Evolutionary conservation across 306 rosid genomes (phyloP).

Genomic region (Betula pendula): DNA sequence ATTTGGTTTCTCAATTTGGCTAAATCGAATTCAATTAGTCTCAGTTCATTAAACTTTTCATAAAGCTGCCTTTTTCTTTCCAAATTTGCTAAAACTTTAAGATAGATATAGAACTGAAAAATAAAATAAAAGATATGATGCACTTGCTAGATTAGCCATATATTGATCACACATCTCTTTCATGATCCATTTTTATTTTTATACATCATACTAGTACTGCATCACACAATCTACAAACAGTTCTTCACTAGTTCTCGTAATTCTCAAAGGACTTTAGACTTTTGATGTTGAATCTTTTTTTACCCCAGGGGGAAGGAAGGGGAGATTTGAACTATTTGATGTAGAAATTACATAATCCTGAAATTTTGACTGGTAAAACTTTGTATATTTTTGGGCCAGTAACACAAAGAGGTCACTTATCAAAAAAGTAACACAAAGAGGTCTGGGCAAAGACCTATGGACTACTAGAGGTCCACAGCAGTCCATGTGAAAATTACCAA

Average conservation of each 20-base stretch:
- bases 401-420: no score
- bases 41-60: background rate
- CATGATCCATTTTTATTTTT: background rate
- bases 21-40: constrained; percentile 7
- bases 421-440: background rate
- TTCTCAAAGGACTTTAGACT: background rate
- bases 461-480: background rate
- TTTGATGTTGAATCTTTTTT: background rate
- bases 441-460: background rate
- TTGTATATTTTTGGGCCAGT: background rate
- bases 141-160: background rate
- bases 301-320: no score
- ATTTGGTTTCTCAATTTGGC: constrained; percentile 11
- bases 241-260: background rate
- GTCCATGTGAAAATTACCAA: background rate
- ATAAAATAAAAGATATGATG: background rate
- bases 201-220: background rate
- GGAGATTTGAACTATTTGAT: no score
- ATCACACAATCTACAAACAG: background rate
- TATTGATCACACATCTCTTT: background rate
- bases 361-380: background rate
- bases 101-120: background rate
- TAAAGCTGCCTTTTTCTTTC: background rate
- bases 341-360: background rate
- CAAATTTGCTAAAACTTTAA: background rate